Conservation (phyloP, 228 moss, liverwort and hornwort genomes). For the Sphagnum magellanicum region DNA sequence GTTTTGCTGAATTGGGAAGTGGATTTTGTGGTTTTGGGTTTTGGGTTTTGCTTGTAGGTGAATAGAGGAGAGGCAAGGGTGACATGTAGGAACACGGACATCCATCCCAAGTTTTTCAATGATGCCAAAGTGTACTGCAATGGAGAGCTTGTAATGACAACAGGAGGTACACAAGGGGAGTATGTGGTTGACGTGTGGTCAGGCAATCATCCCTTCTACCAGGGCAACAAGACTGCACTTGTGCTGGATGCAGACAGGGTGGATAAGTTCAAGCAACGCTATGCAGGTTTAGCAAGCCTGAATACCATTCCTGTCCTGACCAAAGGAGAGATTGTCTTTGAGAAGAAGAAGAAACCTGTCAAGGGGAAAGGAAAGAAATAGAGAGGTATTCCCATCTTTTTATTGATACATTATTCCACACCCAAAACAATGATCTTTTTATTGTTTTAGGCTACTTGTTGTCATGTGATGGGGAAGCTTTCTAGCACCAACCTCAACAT, state of each 20-base stretch:
- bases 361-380: conserved; percentile 82
- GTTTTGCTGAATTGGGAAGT: not conserved
- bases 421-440: too few species aligned
- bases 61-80: conserved; percentile 40
- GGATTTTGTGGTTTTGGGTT: too few species aligned
- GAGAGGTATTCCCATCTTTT: not conserved
- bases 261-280: conserved; percentile 82
- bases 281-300: conserved; percentile 41
- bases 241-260: conserved; percentile 82
- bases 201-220: conserved; percentile 89
- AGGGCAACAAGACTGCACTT: conserved; percentile 75
- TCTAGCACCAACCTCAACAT: too few species aligned
- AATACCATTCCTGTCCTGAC: conserved; percentile 62
- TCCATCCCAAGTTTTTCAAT: conserved; percentile 64
- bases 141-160: conserved; percentile 81
- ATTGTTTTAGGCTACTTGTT: too few species aligned
- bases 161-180: conserved; percentile 83
- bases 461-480: too few species aligned
- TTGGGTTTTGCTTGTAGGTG: conserved; percentile 28
- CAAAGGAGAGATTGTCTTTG: conserved; percentile 68
- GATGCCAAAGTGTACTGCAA: conserved; percentile 83
- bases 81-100: conserved; percentile 67
- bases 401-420: too few species aligned
- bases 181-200: conserved; percentile 94
- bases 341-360: conserved; percentile 58